phyloP scores from a whole-genome alignment of 2,329 filamentous ascomycete genomes.

The Claviceps spartinae region DNA sequence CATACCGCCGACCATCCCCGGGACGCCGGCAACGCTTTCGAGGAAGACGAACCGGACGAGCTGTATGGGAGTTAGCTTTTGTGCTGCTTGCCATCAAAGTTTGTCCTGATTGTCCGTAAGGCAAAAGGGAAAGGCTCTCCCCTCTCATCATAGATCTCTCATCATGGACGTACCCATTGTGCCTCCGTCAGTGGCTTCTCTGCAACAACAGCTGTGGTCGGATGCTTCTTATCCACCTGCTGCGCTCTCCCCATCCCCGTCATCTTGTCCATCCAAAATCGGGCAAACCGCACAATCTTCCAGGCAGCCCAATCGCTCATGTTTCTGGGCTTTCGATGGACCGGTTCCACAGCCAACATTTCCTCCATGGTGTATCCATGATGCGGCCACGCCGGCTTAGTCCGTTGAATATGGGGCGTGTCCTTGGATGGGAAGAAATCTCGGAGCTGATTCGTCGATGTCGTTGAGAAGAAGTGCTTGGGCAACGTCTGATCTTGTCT shows the following conservation, averaged over 20 bases:
- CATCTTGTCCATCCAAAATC: conserved; percentile 68
- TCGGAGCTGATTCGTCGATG: conserved; percentile 29
- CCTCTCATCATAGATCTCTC: too few species aligned
- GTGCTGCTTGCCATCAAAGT: neutral
- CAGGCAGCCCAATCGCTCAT: conserved; percentile 70
- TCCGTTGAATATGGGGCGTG: conserved; percentile 47
- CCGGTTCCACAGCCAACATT: conserved; percentile 60
- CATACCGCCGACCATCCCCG: conserved; percentile 95
- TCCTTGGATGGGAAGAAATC: conserved; percentile 51
- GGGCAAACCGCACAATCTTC: conserved; percentile 57
- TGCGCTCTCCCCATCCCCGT: conserved; percentile 66
- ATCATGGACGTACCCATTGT: conserved; percentile 51
- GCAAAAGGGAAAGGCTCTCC: too few species aligned
- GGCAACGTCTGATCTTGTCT: conserved; percentile 4
- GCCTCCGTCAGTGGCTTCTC: conserved; percentile 59
- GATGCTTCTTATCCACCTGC: conserved; percentile 43
- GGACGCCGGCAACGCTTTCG: conserved; percentile 87
- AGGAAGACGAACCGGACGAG: conserved; percentile 83
- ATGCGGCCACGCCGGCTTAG: conserved; percentile 55
- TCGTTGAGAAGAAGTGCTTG: conserved; percentile 40
- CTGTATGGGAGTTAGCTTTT: conserved; percentile 13
- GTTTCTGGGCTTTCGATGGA: conserved; percentile 60
- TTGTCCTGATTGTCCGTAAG: neutral
- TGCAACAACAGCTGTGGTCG: conserved; percentile 39
- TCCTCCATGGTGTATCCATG: conserved; percentile 65